Evolutionary conservation across 768 basidiomycete species (phyloP).

Genomic region (Tulasnella sp.): DNA sequence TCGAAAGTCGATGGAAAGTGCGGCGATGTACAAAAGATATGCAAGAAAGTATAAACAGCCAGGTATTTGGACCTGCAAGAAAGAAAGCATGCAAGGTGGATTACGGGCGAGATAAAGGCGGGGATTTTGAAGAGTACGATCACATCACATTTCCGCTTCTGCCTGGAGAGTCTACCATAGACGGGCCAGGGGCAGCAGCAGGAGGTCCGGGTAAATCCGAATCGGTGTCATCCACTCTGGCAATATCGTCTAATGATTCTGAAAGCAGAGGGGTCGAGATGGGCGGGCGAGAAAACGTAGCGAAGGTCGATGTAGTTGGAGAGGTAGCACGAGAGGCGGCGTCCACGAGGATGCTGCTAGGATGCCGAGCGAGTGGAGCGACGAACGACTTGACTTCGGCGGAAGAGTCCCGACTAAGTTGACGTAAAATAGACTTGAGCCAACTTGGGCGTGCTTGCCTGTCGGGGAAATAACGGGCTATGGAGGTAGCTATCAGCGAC

Average conservation of each 20-base stretch:
- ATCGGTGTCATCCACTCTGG: slow-evolving; percentile 8
- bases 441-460: slow-evolving; percentile 7
- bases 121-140: background rate
- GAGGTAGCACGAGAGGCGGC: background rate
- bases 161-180: background rate
- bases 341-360: slow-evolving; percentile 9
- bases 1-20: slow-evolving; percentile 16
- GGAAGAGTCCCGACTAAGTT: slow-evolving; percentile 25
- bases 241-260: slow-evolving; percentile 21
- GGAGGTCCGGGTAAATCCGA: background rate
- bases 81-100: background rate
- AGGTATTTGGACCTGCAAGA: background rate
- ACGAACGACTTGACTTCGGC: slow-evolving; percentile 28
- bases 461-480: slow-evolving; percentile 21
- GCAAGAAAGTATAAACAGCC: slow-evolving; percentile 18
- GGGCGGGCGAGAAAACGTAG: slow-evolving; percentile 27
- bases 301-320: slow-evolving; percentile 18
- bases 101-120: background rate
- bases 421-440: slow-evolving; percentile 20
- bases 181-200: background rate
- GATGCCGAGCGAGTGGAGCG: slow-evolving; percentile 5
- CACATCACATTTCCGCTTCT: background rate
- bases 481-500: background rate
- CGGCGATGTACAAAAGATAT: slow-evolving; percentile 8
- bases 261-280: slow-evolving; percentile 1